These are phyloP conservation scores for Coniella lustricola DNA, from an alignment of 2,329 filamentous ascomycete species.

Conservation along the genomic window DNA sequence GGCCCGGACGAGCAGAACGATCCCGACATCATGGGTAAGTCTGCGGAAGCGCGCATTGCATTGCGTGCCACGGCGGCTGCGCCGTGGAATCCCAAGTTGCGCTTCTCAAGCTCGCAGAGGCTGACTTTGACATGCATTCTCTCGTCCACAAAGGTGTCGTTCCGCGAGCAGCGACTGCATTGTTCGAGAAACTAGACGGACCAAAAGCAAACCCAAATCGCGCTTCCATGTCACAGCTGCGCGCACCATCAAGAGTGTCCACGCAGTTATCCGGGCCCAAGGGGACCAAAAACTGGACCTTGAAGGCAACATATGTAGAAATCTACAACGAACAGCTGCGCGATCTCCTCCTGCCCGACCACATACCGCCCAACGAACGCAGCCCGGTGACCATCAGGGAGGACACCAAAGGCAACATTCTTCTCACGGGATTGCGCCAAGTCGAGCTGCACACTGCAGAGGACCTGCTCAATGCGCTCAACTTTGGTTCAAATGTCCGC, in stretches of 20 bases:
- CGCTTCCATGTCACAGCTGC: slow-evolving; percentile 68
- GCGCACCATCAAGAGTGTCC: slow-evolving; percentile 73
- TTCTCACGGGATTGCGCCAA: slow-evolving; percentile 83
- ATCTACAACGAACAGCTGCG: slow-evolving; percentile 97
- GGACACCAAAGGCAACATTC: slow-evolving; percentile 88
- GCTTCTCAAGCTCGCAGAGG: neutral
- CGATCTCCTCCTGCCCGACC: slow-evolving; percentile 78
- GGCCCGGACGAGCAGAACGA: slow-evolving; percentile 72
- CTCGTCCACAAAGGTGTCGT: too few relatives aligned
- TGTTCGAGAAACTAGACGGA: slow-evolving; percentile 82
- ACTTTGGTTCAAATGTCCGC: slow-evolving; percentile 87
- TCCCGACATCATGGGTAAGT: slow-evolving; percentile 68
- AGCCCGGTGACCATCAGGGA: slow-evolving; percentile 83
- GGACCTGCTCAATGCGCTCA: slow-evolving; percentile 80
- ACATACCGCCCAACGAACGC: slow-evolving; percentile 62
- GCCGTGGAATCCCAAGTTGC: too few relatives aligned
- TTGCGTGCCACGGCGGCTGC: too few relatives aligned
- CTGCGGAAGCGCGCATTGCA: neutral
- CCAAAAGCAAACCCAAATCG: slow-evolving; percentile 41
- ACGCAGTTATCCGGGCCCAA: slow-evolving; percentile 39
- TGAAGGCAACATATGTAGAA: slow-evolving; percentile 92
- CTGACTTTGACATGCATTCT: slow-evolving; percentile 16
- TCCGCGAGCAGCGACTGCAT: slow-evolving; percentile 73
- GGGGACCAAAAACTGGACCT: slow-evolving; percentile 73
- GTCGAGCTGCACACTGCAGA: slow-evolving; percentile 86